A percentile compares a stretch with the other conserved stretches of the same genome.
Conservation (phyloP, 495 filamentous ascomycete genomes). For the Peziza echinospora region DNA sequence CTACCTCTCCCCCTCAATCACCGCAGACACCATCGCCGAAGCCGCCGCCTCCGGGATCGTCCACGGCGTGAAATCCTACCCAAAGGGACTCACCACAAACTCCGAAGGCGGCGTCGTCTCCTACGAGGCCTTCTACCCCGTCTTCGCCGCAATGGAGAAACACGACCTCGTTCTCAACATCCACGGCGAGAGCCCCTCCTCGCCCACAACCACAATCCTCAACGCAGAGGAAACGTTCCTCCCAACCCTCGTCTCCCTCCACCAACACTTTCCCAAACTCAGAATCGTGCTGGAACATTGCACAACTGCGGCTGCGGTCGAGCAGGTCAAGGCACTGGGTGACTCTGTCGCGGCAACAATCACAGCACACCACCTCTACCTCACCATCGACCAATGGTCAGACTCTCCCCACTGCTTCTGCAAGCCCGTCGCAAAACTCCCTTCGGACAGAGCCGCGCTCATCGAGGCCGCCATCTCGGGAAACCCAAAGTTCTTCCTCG, state of each 20-base stretch:
- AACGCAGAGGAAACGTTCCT: slow-evolving; percentile 68
- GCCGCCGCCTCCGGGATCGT: slow-evolving; percentile 43
- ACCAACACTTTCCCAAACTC: slow-evolving; percentile 53
- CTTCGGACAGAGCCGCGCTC: slow-evolving; percentile 54
- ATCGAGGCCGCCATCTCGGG: slow-evolving; percentile 44
- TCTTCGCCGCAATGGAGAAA: slow-evolving; percentile 60
- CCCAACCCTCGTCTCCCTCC: slow-evolving; percentile 48
- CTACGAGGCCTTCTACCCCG: slow-evolving; percentile 46
- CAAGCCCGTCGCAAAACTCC: slow-evolving; percentile 59
- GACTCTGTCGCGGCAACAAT: slow-evolving; percentile 53
- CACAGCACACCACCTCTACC: slow-evolving; percentile 58
- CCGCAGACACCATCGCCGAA: slow-evolving; percentile 52
- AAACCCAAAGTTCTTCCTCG: slow-evolving; percentile 65
- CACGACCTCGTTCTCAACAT: slow-evolving; percentile 41
- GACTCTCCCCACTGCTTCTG: slow-evolving; percentile 67
- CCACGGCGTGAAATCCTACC: slow-evolving; percentile 44
- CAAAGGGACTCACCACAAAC: slow-evolving; percentile 61
- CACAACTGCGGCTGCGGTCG: slow-evolving; percentile 61
- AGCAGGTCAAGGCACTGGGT: slow-evolving; percentile 53
- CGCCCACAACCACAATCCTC: slow-evolving; percentile 34
- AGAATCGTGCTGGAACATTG: slow-evolving; percentile 67
- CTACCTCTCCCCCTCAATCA: slow-evolving; percentile 58
- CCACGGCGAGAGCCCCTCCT: slow-evolving; percentile 34
- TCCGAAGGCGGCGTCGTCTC: slow-evolving; percentile 59
- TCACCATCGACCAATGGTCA: slow-evolving; percentile 55